Evolutionary conservation across 2,329 filamentous ascomycete genomes (phyloP), one percentile per base, ranked within the genome.

Genomic region (Didymellaceae sp.): DNA sequence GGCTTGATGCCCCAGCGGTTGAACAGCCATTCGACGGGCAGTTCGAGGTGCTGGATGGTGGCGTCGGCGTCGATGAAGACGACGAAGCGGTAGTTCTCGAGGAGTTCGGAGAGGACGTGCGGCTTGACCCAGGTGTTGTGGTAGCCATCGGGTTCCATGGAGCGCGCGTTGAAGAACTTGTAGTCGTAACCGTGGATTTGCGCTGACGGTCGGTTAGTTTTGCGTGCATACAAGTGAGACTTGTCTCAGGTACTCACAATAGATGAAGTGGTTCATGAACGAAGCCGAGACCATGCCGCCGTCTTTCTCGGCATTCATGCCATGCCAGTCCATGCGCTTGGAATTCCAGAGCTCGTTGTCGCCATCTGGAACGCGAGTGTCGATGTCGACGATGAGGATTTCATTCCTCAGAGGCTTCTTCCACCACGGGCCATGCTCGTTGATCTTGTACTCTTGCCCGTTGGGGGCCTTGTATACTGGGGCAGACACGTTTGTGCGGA

Each of bases 21-120:
- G 59, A 80, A 71, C 6, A 80, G 70, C 74, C 76, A 80, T 63
- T 80, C 78, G 13, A 79, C 50, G 2, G 78, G 77, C 1, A 80
- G 58, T 25, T 78, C 69, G 1, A 74, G 70, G 45, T 79, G 68
- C 1, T 70, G 63, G 43, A 79, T 70, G 6, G 74, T 68, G 14
- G 71, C 74, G 51, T 80, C 78, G 18, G 75, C 72, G 56, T 80
- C 78, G 43, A 80, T 58, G 34, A 76, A 75, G 35, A 80, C 64
- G 17, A 80, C 73, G 6, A 77, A 73, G 4, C 74, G 63, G 60
- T 80, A 75, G 1, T 67, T 54, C 18, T 67, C 62, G n/a, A 79
- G 62, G 1, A 75, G 68, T 16, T 76, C 65, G 28, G 67, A 65
- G 20, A 78, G 62, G 9, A 71, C 66, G 7, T 74, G 70, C 0